Percentiles rank a stretch among this genome's conserved stretches.
Evolutionary conservation across 2,329 filamentous ascomycete species (phyloP).

Genomic region (Penicillium concentricum): DNA sequence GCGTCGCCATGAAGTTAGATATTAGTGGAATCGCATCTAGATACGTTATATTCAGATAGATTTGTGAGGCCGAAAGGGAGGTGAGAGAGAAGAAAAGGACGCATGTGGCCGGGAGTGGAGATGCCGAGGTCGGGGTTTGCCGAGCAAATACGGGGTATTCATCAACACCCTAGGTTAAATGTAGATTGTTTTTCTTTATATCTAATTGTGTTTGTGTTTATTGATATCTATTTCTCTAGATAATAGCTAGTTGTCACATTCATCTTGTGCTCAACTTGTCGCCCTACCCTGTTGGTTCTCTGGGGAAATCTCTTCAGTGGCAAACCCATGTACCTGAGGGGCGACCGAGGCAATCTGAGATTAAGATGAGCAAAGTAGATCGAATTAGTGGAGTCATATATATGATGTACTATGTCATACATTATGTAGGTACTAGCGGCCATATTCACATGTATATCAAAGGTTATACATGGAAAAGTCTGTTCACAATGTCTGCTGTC

Average conservation of each 20-base stretch:
- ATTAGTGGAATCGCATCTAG: conserved; percentile 33
- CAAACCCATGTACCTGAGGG: conserved; percentile 9
- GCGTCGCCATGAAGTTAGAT: conserved; percentile 52
- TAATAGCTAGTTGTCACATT: background rate
- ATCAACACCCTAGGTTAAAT: too few relatives aligned
- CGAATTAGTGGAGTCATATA: background rate
- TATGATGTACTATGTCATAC: background rate
- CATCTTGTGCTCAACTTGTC: background rate
- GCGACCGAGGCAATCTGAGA: conserved; percentile 4
- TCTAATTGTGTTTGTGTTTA: too few relatives aligned
- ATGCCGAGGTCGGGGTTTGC: conserved; percentile 28
- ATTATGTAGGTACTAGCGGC: background rate
- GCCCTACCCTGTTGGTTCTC: background rate
- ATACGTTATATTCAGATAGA: background rate
- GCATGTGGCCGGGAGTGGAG: conserved; percentile 28
- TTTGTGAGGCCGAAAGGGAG: conserved; percentile 8
- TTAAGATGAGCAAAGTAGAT: background rate
- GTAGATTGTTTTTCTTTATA: background rate
- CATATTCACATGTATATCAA: background rate
- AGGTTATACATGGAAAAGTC: too few relatives aligned
- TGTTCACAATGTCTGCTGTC: too few relatives aligned
- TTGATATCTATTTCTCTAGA: background rate
- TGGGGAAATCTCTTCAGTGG: conserved; percentile 19
- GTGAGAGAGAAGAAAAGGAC: conserved; percentile 15
- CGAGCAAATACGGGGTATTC: conserved; percentile 9